Percentiles rank a stretch among this genome's conserved stretches.
Conservation (phyloP, 2,329 filamentous ascomycete species). For the Paraphaeosphaeria sporulosa region DNA sequence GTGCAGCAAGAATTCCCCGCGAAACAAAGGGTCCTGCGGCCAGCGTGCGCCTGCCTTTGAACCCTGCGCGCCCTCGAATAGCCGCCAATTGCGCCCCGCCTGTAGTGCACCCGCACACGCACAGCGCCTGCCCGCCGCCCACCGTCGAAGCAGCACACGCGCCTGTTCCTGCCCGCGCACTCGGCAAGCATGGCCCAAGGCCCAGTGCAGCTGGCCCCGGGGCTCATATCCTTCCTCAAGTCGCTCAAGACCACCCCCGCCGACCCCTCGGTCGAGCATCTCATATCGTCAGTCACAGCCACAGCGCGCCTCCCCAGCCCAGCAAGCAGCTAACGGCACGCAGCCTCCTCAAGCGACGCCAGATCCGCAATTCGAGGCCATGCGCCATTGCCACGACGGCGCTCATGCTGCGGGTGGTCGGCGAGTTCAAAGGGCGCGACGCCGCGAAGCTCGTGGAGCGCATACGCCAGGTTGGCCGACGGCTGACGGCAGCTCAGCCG, state of each 20-base stretch:
- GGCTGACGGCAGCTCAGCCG: slow-evolving; percentile 83
- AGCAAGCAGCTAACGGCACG: slow-evolving; percentile 18
- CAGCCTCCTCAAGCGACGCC: slow-evolving; percentile 87
- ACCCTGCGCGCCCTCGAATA: slow-evolving; percentile 6
- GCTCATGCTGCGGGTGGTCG: slow-evolving; percentile 85
- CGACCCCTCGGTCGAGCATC: slow-evolving; percentile 82
- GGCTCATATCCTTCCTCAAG: slow-evolving; percentile 79
- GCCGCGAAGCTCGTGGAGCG: slow-evolving; percentile 80
- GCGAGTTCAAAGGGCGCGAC: slow-evolving; percentile 78
- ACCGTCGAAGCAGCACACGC: not conserved
- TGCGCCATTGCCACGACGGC: slow-evolving; percentile 92
- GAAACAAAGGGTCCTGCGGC: not conserved
- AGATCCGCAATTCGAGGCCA: slow-evolving; percentile 85
- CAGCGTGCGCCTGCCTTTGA: not conserved
- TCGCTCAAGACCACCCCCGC: slow-evolving; percentile 77
- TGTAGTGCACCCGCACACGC: not conserved
- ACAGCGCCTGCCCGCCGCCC: not conserved
- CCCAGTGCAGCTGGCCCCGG: slow-evolving; percentile 65
- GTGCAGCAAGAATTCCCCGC: not conserved
- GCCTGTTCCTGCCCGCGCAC: not conserved
- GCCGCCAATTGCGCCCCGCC: slow-evolving; percentile 8
- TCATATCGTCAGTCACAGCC: slow-evolving; percentile 74
- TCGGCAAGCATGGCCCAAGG: slow-evolving; percentile 34
- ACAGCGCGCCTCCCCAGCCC: slow-evolving; percentile 14
- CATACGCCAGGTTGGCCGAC: slow-evolving; percentile 79